These are phyloP conservation scores for Ustulina deusta DNA, from an alignment of 2,329 filamentous ascomycete species.

Conservation along the genomic window DNA sequence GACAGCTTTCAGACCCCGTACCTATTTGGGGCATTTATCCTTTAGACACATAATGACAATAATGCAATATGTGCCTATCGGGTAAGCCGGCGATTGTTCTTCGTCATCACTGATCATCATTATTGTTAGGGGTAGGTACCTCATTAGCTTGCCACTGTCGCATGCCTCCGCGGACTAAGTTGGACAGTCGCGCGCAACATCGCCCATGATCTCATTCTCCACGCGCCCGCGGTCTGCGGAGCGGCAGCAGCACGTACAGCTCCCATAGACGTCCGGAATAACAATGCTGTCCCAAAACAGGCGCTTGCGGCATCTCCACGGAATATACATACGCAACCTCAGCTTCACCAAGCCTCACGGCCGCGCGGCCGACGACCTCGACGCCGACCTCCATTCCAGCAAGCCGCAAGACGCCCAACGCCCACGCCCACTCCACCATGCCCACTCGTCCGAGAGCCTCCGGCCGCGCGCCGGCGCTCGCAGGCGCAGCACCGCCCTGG, in stretches of 20 bases:
- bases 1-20: background rate
- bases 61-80: background rate
- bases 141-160: background rate
- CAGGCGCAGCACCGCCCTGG: conserved; percentile 63
- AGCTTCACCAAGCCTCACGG: conserved; percentile 70
- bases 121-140: background rate
- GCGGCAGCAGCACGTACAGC: conserved; percentile 44
- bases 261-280: conserved; percentile 1
- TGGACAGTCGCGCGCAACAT: conserved; percentile 16
- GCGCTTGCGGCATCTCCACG: conserved; percentile 86
- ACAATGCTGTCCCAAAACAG: conserved; percentile 78
- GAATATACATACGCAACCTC: conserved; percentile 88
- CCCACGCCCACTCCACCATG: conserved; percentile 63
- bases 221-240: conserved; percentile 49
- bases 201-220: conserved; percentile 36
- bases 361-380: conserved; percentile 83
- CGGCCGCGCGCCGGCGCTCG: conserved; percentile 55
- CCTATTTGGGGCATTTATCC: too few species aligned
- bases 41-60: too few species aligned
- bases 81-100: background rate
- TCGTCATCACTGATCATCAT: too few species aligned
- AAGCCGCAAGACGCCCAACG: conserved; percentile 65
- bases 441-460: conserved; percentile 67
- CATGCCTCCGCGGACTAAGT: too few species aligned
- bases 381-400: conserved; percentile 74